Percentiles rank a stretch among this genome's conserved stretches.
These are phyloP conservation scores for Gyrodon lividus DNA, from an alignment of 768 basidiomycete species.

Conservation along the genomic window DNA sequence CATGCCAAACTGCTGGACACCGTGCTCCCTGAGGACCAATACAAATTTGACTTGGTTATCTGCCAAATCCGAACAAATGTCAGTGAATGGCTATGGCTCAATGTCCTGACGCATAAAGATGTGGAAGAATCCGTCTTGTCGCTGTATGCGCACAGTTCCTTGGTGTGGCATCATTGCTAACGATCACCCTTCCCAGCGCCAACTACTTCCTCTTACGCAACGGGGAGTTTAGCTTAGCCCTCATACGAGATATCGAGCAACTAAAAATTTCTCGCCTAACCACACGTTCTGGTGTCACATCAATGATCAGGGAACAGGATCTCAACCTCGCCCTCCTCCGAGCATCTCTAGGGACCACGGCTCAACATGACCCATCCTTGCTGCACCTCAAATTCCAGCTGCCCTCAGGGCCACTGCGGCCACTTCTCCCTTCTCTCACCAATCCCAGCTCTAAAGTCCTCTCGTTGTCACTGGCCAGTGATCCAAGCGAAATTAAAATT, in stretches of 20 bases:
- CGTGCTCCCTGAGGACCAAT: constrained; percentile 73
- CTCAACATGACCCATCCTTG: constrained; percentile 81
- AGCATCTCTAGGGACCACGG: constrained; percentile 84
- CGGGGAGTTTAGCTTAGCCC: constrained; percentile 80
- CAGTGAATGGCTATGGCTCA: constrained; percentile 93
- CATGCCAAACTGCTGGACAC: constrained; percentile 65
- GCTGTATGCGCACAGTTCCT: constrained; percentile 50
- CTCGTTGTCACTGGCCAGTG: constrained; percentile 42
- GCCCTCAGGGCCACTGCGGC: constrained; percentile 78
- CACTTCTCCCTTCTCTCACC: constrained; percentile 73
- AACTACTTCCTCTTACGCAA: constrained; percentile 88
- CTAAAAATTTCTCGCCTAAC: constrained; percentile 78
- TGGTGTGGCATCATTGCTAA: constrained; percentile 8
- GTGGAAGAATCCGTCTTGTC: constrained; percentile 84
- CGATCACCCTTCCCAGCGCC: constrained; percentile 47
- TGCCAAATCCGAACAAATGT: constrained; percentile 74
- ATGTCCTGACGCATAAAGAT: constrained; percentile 80
- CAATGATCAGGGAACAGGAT: constrained; percentile 89
- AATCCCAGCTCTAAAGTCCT: constrained; percentile 31
- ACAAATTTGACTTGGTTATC: constrained; percentile 73
- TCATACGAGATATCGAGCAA: constrained; percentile 85
- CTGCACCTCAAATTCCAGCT: constrained; percentile 72
- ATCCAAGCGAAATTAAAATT: constrained; percentile 39
- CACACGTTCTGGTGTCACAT: constrained; percentile 57
- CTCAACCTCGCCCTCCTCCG: constrained; percentile 83